Base-by-base conservation (phyloP, 768 basidiomycete species). In the Termitomyces sp. region DNA sequence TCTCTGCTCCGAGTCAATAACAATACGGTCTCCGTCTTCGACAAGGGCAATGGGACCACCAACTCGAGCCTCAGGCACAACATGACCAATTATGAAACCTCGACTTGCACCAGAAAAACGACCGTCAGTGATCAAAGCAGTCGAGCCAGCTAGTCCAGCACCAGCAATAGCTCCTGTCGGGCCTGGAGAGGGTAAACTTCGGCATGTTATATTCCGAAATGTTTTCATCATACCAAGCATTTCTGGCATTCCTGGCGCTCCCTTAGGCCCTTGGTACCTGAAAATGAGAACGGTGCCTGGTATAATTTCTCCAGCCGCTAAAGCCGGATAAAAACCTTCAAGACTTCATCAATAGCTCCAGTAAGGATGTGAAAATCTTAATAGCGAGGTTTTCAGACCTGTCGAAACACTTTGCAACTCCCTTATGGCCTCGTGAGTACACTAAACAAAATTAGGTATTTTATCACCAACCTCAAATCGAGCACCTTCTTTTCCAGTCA, bases 201-300 rank as follows among this genome's bases (percentile, higher is more conserved):
- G n/a, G 36, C 33, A 46, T 35, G 47, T 20, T 38, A 38, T 1
- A 8, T 35, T 24, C 16, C 14, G 35, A 20, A 24, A 16, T 28
- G 10, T 48, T 4, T 26, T 26, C 32, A 22, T 52, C 48, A 46
- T 68, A 76, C 74, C 78, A 7, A 79, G 66, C 78, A 79, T 80
- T 75, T 94, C 92, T 9, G 92, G 92, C 91, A 92, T 93, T 24
- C 92, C 92, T 28, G 91, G 93, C n/a, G 83, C 92, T 28, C 92
- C 92, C 68, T 90, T 92, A 0, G 93, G 92, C 13, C 92, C 92
- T 72, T 90, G 89, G 70, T 94, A 94, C 58, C 92, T 81, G 76
- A 94, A 87, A 46, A 94, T 85, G 57, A 93, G 74, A 41, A 90
- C 84, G 68, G 75, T 87, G 0, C 92, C 92, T 3, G 84, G 72